Percentiles rank a stretch among this genome's conserved stretches.
These are phyloP conservation scores for Citrus hindsii DNA, from an alignment of 345 rosid species.

Conservation along the genomic window DNA sequence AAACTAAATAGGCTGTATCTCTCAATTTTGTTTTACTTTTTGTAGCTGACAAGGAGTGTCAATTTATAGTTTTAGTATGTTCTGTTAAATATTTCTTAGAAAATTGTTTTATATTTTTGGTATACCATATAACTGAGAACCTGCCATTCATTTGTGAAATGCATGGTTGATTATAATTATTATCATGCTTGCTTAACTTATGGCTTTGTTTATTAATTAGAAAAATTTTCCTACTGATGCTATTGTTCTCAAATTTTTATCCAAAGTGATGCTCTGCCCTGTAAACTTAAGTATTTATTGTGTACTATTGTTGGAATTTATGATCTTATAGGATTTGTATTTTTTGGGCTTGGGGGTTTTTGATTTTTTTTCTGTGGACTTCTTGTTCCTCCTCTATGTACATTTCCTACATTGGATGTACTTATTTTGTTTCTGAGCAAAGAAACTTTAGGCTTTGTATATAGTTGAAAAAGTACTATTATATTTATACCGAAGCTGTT, in stretches of 20 bases:
- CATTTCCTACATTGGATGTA: too few relatives aligned
- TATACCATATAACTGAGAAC: background rate
- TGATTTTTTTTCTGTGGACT: too few relatives aligned
- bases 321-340: too few relatives aligned
- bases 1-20: background rate
- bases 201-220: background rate
- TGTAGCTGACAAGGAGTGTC: background rate
- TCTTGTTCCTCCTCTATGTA: too few relatives aligned
- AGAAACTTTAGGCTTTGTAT: background rate
- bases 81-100: background rate
- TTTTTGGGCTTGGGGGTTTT: too few relatives aligned
- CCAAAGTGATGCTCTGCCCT: background rate
- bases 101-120: background rate
- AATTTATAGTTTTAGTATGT: background rate
- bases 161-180: background rate
- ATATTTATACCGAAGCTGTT: background rate
- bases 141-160: background rate
- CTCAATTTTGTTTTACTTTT: background rate
- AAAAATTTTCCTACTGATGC: background rate
- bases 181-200: background rate
- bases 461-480: background rate
- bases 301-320: too few relatives aligned
- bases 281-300: too few relatives aligned
- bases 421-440: too few relatives aligned
- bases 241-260: background rate